phyloP scores from a whole-genome alignment of 2,329 filamentous ascomycete species.

The Stromatinia cepivora region DNA sequence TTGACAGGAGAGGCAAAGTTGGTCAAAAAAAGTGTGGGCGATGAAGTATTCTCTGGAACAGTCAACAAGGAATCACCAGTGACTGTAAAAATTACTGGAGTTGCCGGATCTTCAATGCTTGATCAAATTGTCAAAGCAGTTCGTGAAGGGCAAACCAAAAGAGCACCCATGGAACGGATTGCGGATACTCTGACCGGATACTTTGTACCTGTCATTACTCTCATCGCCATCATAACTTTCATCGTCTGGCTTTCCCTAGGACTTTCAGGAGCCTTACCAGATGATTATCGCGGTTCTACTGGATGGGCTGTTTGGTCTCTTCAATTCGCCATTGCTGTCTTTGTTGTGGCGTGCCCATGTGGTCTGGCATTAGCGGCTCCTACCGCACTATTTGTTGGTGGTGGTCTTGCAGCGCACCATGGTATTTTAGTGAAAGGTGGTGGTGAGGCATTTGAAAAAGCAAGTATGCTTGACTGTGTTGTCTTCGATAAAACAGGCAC shows the following conservation, averaged over 20 bases:
- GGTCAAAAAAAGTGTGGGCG: constrained; percentile 62
- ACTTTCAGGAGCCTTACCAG: constrained; percentile 56
- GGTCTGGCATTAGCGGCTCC: constrained; percentile 60
- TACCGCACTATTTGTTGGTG: constrained; percentile 59
- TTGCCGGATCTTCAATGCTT: constrained; percentile 70
- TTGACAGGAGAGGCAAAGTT: constrained; percentile 76
- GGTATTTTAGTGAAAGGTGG: constrained; percentile 60
- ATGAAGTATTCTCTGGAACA: constrained; percentile 70
- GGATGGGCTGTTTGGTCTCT: constrained; percentile 73
- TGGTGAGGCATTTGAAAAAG: constrained; percentile 60
- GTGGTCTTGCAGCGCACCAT: constrained; percentile 55
- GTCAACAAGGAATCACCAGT: constrained; percentile 69
- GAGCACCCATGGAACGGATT: constrained; percentile 73
- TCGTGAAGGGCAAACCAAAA: constrained; percentile 72
- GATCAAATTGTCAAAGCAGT: constrained; percentile 78
- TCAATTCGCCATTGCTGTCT: constrained; percentile 69
- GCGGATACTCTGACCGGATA: constrained; percentile 73
- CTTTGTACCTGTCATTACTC: constrained; percentile 72
- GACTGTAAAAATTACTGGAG: constrained; percentile 62
- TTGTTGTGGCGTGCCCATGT: constrained; percentile 62
- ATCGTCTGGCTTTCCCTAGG: constrained; percentile 69
- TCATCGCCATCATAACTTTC: constrained; percentile 71
- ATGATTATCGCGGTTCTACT: constrained; percentile 53
- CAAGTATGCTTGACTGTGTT: constrained; percentile 54
- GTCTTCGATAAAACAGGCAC: constrained; percentile 64